Conservation (phyloP, 2,329 filamentous ascomycete genomes). For the Talaromyces sp. region DNA sequence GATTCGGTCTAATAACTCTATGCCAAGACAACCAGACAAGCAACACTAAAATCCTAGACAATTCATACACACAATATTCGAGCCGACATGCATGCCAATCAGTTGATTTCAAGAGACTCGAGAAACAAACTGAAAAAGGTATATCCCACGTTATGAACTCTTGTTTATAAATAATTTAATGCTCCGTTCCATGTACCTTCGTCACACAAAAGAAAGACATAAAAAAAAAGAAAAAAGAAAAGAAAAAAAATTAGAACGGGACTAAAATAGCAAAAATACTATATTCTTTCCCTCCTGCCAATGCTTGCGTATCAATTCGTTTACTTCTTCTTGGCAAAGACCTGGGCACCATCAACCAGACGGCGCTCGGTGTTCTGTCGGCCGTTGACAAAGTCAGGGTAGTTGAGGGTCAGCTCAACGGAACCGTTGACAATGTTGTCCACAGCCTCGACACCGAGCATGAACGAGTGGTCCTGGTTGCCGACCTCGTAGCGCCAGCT, state of each 20-base stretch:
- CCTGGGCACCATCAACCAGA: conserved; percentile 56
- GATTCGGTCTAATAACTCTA: background rate
- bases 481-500: conserved; percentile 97
- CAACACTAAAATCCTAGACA: background rate
- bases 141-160: conserved; percentile 6
- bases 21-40: background rate
- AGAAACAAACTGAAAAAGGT: conserved; percentile 1
- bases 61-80: background rate
- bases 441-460: conserved; percentile 89
- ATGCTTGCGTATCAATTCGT: background rate
- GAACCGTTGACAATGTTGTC: conserved; percentile 86
- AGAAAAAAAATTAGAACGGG: conserved; percentile 2
- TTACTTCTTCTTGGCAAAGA: conserved; percentile 44
- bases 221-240: conserved; percentile 4
- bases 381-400: conserved; percentile 90
- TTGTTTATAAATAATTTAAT: conserved; percentile 6
- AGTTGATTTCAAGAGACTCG: background rate
- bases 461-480: conserved; percentile 97
- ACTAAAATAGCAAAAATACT: background rate
- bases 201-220: conserved; percentile 3
- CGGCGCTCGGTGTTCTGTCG: conserved; percentile 58
- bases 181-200: conserved; percentile 7
- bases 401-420: conserved; percentile 89
- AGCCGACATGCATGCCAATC: background rate
- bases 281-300: background rate